Conservation (phyloP, 495 filamentous ascomycete genomes). For the Trichoderma gamsii region DNA sequence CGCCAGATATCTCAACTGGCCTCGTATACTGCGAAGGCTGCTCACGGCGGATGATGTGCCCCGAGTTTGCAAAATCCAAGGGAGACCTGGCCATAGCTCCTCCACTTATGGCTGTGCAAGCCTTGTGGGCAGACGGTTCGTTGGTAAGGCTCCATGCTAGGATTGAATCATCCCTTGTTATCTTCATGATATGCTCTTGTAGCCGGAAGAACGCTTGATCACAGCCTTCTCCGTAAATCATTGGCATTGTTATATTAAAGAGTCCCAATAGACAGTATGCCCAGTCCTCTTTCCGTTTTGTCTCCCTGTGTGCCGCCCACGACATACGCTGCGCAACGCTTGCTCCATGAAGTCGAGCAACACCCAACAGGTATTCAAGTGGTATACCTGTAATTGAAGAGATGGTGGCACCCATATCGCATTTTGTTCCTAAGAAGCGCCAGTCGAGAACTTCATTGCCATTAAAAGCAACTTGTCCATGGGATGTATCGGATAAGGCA, state of each 20-base stretch:
- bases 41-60: constrained; percentile 17
- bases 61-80: constrained; percentile 20
- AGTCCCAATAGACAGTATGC: constrained; percentile 19
- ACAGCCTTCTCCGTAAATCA: constrained; percentile 21
- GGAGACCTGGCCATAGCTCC: constrained; percentile 18
- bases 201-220: constrained; percentile 30
- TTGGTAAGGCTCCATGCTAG: constrained; percentile 25
- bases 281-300: constrained; percentile 18
- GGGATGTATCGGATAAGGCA: not conserved
- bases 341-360: not conserved
- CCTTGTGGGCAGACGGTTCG: not conserved
- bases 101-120: not conserved
- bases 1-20: constrained; percentile 19
- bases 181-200: constrained; percentile 31
- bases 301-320: constrained; percentile 18
- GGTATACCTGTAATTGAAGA: constrained; percentile 16
- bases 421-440: constrained; percentile 12
- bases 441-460: not conserved
- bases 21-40: constrained; percentile 6
- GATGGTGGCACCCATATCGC: constrained; percentile 2
- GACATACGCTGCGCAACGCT: constrained; percentile 20
- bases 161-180: constrained; percentile 22
- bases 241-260: constrained; percentile 18
- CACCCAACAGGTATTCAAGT: not conserved
- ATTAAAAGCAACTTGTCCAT: not conserved